Conservation (phyloP, 176 grass and related monocot genomes). For the Lolium multiflorum region DNA sequence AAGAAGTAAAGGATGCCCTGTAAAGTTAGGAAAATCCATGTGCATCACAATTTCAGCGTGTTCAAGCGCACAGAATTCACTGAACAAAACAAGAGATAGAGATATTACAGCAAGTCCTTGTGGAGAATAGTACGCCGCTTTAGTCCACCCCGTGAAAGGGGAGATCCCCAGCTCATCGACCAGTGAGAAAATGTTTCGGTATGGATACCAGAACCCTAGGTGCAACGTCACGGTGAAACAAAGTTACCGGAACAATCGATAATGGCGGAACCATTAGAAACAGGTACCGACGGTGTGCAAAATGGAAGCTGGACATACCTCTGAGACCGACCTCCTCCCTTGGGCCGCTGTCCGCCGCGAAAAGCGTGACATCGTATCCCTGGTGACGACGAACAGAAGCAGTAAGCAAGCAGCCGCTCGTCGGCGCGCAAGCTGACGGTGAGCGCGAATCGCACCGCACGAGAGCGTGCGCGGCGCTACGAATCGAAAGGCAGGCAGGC, state of each 20-base stretch:
- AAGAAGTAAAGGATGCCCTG: not conserved
- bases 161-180: conserved; percentile 78
- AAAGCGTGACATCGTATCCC: conserved; percentile 78
- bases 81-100: not conserved
- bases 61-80: not conserved
- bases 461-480: not conserved
- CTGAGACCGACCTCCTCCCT: conserved; percentile 72
- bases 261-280: not conserved
- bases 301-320: conserved; percentile 45
- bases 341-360: conserved; percentile 58
- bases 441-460: not conserved
- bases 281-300: not conserved
- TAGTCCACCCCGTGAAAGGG: conserved; percentile 81
- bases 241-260: not conserved
- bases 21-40: not conserved
- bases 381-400: conserved; percentile 23
- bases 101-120: conserved; percentile 64
- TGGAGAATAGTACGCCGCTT: conserved; percentile 70
- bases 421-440: not conserved
- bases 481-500: not conserved
- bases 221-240: conserved; percentile 2
- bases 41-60: not conserved
- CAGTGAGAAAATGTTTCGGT: conserved; percentile 80
- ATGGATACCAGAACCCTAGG: conserved; percentile 89
- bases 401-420: not conserved